Evolutionary conservation across 83 land plant genomes (phyloP).

Genomic region (Isoetes engelmannii): DNA sequence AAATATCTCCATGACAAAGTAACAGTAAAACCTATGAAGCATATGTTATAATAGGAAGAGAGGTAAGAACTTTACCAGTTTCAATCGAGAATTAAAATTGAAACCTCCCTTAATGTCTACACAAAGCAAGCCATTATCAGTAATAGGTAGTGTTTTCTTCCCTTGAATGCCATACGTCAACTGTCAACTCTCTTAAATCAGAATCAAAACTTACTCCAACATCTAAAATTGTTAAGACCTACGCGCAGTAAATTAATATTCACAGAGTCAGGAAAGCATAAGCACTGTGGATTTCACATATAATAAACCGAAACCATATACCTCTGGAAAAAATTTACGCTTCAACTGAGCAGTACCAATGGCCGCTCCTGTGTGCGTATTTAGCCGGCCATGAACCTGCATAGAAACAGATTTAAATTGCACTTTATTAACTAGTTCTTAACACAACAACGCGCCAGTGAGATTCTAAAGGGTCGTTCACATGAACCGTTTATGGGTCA

Average conservation of each 20-base stretch:
- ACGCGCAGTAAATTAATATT: no score
- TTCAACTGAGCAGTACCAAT: slow-evolving; percentile 36
- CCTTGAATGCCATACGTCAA: slow-evolving; percentile 43
- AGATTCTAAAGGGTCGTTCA: no score
- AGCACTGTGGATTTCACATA: no score
- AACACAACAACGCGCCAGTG: no score
- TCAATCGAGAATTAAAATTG: slow-evolving; percentile 45
- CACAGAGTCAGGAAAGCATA: no score
- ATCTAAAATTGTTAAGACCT: slow-evolving; percentile 43
- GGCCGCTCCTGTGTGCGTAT: slow-evolving; percentile 38
- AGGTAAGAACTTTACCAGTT: no score
- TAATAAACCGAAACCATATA: slow-evolving; percentile 4
- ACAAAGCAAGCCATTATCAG: slow-evolving; percentile 39
- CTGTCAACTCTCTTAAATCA: slow-evolving; percentile 31
- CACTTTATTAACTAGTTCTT: no score
- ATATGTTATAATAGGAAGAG: no score
- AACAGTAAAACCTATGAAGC: no score
- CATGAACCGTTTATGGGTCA: no score
- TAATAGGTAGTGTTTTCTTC: slow-evolving; percentile 54
- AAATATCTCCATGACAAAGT: no score
- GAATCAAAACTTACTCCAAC: slow-evolving; percentile 42
- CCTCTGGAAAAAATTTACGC: slow-evolving; percentile 41
- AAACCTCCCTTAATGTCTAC: slow-evolving; percentile 54
- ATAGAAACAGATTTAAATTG: no score
- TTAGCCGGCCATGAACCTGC: slow-evolving; percentile 44